phyloP scores from a whole-genome alignment of 2,329 filamentous ascomycete genomes.

The Beauveria australis region DNA sequence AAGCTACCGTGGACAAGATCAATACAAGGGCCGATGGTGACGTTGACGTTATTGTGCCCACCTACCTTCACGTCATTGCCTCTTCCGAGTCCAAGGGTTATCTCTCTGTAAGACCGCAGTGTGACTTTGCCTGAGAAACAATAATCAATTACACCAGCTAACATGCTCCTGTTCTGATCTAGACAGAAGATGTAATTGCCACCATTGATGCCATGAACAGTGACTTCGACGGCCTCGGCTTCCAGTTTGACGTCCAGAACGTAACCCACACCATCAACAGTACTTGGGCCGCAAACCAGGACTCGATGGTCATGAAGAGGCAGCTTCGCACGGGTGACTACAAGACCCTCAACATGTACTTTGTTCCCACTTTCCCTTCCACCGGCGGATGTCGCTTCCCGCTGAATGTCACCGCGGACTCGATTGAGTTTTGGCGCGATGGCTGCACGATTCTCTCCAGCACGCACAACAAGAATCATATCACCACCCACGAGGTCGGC shows the following conservation, averaged over 20 bases:
- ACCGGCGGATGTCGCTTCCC: conserved; percentile 41
- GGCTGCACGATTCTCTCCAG: conserved; percentile 30
- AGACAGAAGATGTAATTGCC: not conserved
- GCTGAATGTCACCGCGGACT: conserved; percentile 14
- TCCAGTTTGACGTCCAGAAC: conserved; percentile 32
- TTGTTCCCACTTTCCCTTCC: conserved; percentile 7
- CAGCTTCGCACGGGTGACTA: conserved; percentile 38
- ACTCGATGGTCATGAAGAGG: conserved; percentile 36
- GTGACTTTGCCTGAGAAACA: too few species aligned
- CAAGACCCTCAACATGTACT: conserved; percentile 29
- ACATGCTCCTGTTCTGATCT: not conserved
- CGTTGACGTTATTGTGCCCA: not conserved
- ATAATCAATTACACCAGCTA: not conserved
- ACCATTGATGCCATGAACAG: not conserved
- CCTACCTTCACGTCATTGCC: conserved; percentile 6
- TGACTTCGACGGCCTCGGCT: not conserved
- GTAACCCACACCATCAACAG: conserved; percentile 39
- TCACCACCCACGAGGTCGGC: conserved; percentile 27
- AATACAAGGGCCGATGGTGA: not conserved
- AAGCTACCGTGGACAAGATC: not conserved
- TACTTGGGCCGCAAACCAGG: conserved; percentile 34
- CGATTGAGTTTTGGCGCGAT: conserved; percentile 24
- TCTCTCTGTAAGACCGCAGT: not conserved
- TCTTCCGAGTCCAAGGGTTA: not conserved
- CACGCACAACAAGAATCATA: conserved; percentile 25